phyloP scores from a whole-genome alignment of 1,284 basidiomycete species.

The Athelia psychrophila region DNA sequence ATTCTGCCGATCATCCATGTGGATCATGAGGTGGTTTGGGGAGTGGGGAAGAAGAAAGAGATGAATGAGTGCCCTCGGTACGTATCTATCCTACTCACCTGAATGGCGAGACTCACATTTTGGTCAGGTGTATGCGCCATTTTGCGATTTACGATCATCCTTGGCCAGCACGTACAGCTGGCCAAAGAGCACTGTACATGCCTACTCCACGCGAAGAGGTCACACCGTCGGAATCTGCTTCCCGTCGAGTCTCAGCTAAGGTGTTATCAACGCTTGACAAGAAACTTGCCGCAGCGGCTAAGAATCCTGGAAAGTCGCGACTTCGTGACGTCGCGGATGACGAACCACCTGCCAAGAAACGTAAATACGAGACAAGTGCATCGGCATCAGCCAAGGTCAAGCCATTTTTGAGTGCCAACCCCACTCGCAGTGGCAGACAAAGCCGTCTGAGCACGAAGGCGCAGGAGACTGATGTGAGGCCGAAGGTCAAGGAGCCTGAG shows the following conservation, averaged over 20 bases:
- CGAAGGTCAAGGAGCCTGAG: no score
- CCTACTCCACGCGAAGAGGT: slow-evolving; percentile 53
- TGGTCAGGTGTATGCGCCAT: slow-evolving; percentile 68
- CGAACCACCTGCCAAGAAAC: slow-evolving; percentile 42
- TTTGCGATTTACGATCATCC: slow-evolving; percentile 65
- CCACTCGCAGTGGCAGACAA: slow-evolving; percentile 26
- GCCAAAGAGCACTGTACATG: slow-evolving; percentile 41
- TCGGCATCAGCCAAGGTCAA: slow-evolving; percentile 23
- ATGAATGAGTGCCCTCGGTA: slow-evolving; percentile 74
- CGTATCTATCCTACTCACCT: slow-evolving; percentile 20
- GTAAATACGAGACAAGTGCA: slow-evolving; percentile 32
- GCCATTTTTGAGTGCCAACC: slow-evolving; percentile 23
- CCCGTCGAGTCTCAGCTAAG: slow-evolving; percentile 47
- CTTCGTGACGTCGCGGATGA: slow-evolving; percentile 26
- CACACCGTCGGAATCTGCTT: slow-evolving; percentile 38
- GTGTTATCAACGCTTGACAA: slow-evolving; percentile 47
- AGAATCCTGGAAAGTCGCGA: slow-evolving; percentile 22
- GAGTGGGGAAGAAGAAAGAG: slow-evolving; percentile 56
- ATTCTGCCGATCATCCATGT: slow-evolving; percentile 71
- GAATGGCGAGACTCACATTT: slow-evolving; percentile 5
- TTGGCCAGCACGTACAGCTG: slow-evolving; percentile 64
- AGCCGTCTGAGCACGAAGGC: background rate
- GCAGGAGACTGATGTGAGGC: background rate
- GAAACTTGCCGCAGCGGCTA: slow-evolving; percentile 46
- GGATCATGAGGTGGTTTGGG: slow-evolving; percentile 71